A percentile compares a stretch with the other conserved stretches of the same genome.
These are phyloP conservation scores for Phytophthora tubulina DNA, from an alignment of 352 stramenopile species.

Conservation along the genomic window DNA sequence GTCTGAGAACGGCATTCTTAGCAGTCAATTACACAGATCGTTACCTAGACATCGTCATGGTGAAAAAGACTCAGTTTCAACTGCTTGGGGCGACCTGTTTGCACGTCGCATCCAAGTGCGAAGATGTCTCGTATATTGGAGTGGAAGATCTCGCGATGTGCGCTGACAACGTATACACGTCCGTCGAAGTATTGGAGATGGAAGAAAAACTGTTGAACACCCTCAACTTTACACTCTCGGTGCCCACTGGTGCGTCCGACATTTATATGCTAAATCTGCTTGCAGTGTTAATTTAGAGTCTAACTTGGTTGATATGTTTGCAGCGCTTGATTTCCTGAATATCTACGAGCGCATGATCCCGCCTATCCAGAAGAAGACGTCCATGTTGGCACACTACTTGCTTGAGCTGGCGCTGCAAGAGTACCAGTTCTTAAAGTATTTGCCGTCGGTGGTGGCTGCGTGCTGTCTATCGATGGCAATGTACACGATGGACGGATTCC, in stretches of 20 bases:
- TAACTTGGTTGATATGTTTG: constrained; percentile 5
- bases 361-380: constrained; percentile 86
- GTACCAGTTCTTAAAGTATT: constrained; percentile 88
- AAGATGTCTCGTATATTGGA: constrained; percentile 94
- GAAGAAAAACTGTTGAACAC: constrained; percentile 93
- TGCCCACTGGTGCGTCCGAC: constrained; percentile 78
- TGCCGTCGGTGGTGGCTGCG: constrained; percentile 86
- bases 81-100: constrained; percentile 91
- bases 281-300: not conserved
- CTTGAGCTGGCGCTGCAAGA: constrained; percentile 90
- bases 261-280: not conserved
- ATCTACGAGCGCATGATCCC: constrained; percentile 91
- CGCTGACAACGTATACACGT: constrained; percentile 92
- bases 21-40: constrained; percentile 93
- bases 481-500: constrained; percentile 85
- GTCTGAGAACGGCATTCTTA: constrained; percentile 88
- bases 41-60: constrained; percentile 90
- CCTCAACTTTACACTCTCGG: constrained; percentile 91
- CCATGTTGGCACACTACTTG: constrained; percentile 90
- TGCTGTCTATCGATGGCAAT: constrained; percentile 90
- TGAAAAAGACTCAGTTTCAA: constrained; percentile 91
- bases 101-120: constrained; percentile 92
- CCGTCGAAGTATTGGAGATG: constrained; percentile 91
- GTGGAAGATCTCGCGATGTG: constrained; percentile 93
- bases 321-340: constrained; percentile 90